Evolutionary conservation across 306 rosid genomes (phyloP).

Genomic region (Rosa rugosa): DNA sequence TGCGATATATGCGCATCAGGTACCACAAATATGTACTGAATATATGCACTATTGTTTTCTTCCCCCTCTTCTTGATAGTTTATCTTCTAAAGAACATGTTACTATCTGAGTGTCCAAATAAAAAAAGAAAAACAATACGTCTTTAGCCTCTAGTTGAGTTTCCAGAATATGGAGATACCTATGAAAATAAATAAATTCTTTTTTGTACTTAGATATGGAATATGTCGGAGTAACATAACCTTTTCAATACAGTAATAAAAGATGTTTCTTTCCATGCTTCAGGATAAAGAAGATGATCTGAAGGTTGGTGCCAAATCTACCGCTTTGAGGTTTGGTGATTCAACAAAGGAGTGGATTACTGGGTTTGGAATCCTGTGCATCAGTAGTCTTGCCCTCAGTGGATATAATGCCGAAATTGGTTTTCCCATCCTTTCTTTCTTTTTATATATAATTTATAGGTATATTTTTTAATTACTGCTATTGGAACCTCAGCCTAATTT

Average conservation of each 20-base stretch:
- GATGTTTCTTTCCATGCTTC: conserved; percentile 21
- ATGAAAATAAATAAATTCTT: neutral
- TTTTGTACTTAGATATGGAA: neutral
- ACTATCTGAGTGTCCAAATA: neutral
- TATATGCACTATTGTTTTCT: conserved; percentile 11
- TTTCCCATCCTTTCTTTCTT: neutral
- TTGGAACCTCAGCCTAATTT: conserved; percentile 22
- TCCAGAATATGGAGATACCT: neutral
- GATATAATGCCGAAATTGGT: conserved; percentile 83
- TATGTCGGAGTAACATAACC: neutral
- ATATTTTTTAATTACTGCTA: neutral
- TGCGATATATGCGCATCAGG: conserved; percentile 97
- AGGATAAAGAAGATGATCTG: conserved; percentile 92
- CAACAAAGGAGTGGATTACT: conserved; percentile 72
- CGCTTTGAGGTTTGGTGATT: conserved; percentile 91
- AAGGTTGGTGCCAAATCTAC: conserved; percentile 94
- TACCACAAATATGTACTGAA: conserved; percentile 25
- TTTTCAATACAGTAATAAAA: neutral
- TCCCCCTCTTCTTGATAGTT: neutral
- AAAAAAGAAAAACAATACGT: neutral
- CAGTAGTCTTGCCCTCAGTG: conserved; percentile 68
- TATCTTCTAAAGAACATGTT: neutral
- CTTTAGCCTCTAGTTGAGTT: neutral
- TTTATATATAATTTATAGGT: neutral
- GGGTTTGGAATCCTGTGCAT: conserved; percentile 78